phyloP scores from a whole-genome alignment of 306 rosid species.

The Lathyrus tuberosus region DNA sequence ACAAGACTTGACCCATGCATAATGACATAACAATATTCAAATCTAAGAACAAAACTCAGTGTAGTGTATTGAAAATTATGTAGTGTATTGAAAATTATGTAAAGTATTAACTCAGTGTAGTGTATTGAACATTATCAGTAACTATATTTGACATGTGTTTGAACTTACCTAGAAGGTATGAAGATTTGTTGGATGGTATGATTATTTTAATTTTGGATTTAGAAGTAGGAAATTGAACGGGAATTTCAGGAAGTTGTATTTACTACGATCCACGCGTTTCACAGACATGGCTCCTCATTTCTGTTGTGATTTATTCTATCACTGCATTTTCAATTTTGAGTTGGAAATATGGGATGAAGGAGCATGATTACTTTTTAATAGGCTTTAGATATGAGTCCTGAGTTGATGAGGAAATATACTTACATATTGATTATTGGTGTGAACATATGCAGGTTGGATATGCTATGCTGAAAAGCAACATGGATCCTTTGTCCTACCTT shows the following conservation, averaged over 20 bases:
- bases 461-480: constrained; percentile 98
- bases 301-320: neutral
- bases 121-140: too few species aligned
- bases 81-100: too few species aligned
- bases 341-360: neutral
- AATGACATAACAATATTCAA: too few species aligned
- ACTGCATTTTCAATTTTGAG: neutral
- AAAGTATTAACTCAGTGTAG: too few species aligned
- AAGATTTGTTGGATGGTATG: too few species aligned
- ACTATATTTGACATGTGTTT: too few species aligned
- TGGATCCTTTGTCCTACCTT: constrained; percentile 82
- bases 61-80: too few species aligned
- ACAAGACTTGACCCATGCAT: too few species aligned
- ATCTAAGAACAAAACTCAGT: too few species aligned
- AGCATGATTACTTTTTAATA: constrained; percentile 29
- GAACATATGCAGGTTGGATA: constrained; percentile 77
- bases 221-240: constrained; percentile 23
- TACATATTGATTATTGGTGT: constrained; percentile 14
- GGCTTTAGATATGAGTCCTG: constrained; percentile 1
- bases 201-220: too few species aligned
- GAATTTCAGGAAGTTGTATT: constrained; percentile 7
- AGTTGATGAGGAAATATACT: neutral
- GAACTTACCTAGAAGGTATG: too few species aligned
- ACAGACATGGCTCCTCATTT: constrained; percentile 4
- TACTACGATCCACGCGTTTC: constrained; percentile 3